These are phyloP conservation scores for Heliosperma pusillum DNA, from an alignment of 148 eudicot species.

Conservation along the genomic window DNA sequence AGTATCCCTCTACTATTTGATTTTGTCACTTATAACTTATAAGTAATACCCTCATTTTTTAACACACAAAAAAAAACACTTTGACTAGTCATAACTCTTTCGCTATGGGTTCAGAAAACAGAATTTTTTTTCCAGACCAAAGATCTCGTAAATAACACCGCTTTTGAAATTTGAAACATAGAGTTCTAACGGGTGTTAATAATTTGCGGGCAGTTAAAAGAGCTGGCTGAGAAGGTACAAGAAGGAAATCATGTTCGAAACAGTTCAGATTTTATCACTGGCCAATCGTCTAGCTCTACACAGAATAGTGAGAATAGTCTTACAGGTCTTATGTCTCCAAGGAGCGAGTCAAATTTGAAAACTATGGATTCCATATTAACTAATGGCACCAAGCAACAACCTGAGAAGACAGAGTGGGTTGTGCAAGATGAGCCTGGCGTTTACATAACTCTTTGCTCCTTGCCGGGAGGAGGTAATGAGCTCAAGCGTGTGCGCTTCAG, in stretches of 20 bases:
- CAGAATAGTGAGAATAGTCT: conserved; percentile 29
- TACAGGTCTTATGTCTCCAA: conserved; percentile 44
- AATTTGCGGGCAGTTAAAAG: conserved; percentile 59
- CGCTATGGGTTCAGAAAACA: no score
- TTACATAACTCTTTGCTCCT: conserved; percentile 71
- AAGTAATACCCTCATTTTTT: no score
- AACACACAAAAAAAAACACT: no score
- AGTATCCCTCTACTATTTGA: no score
- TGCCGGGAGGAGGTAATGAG: conserved; percentile 69
- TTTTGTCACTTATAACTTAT: no score
- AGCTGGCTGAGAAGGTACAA: conserved; percentile 49
- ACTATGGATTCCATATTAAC: conserved; percentile 33
- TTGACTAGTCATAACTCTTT: no score
- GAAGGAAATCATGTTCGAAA: conserved; percentile 35
- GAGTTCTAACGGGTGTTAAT: not conserved
- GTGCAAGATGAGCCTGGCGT: conserved; percentile 90
- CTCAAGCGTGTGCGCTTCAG: conserved; percentile 96
- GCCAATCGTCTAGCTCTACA: conserved; percentile 28
- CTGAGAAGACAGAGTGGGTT: conserved; percentile 60
- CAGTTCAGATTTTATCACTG: conserved; percentile 31
- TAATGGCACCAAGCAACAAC: conserved; percentile 48
- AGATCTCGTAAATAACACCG: no score
- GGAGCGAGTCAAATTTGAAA: conserved; percentile 38
- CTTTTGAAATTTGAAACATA: no score
- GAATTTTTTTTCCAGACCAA: no score